Evolutionary conservation across 192 early-diverging fungal genomes (phyloP), one percentile per base, ranked within the genome.

Genomic region (Anaeromyces robustus): DNA sequence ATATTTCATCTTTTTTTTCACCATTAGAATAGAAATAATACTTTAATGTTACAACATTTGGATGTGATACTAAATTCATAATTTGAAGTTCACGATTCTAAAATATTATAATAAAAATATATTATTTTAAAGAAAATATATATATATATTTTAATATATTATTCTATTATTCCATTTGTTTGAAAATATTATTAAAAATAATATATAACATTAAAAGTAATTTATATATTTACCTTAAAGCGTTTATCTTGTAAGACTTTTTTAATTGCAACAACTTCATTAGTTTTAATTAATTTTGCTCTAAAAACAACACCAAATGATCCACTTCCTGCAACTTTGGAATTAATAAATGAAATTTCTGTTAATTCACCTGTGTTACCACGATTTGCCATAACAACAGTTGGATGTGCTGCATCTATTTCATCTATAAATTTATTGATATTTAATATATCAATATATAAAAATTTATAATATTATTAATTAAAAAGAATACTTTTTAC

Each of bases 221-320:
- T 7, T 34, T 34, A 16, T 16, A 16, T 16, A 16, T 52, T 31
- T 88, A 94, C 94, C 91, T 99, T 99, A 90, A 97, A 99, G 37
- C 97, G 92, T 86, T 95, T 96, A 85, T 99, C 97, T 89, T 98
- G 97, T 34, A 97, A 86, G 11, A 99, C 97, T 87, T 97, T 98
- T 88, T 99, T 99, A 81, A 99, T 96, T 78, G 97, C 97, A n/a
- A 92, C 92, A 32, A 91, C 88, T 84, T 98, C 94, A 77, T 90
- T 88, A 78, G 88, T 90, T 81, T 92, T 88, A 31, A 94, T 86
- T 30, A 98, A 84, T 86, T 94, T 94, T 26, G 95, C 97, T 86
- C 97, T 96, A 85, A 93, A 97, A 29, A 99, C 97, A 16, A 99
- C 96, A 59, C 97, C 97, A 87, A 99, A 99, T 19, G 95, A 96